Base-by-base conservation (phyloP, 208 protist genomes). In the Leishmania mexicana region DNA sequence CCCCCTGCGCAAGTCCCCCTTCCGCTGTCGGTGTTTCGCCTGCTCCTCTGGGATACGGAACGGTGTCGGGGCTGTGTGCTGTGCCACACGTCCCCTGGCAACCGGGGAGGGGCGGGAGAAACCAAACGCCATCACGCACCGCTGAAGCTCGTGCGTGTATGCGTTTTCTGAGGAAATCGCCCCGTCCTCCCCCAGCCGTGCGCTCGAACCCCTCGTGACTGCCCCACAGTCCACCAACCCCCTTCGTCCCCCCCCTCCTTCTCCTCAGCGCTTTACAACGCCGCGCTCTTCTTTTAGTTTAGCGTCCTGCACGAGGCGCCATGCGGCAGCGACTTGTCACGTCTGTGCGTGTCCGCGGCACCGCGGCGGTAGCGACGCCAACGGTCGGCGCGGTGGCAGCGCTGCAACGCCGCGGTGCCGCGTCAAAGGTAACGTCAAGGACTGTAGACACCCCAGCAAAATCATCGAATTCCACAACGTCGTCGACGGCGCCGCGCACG, bases 271-370 rank as follows among this genome's bases (percentile, higher is more conserved):
- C 8, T n/a, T 62, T 62, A 13, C 60, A 38, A 10, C 11, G 6
- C 8, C n/a, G 11, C n/a, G 11, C n/a, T 78, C 72, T 76, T 88
- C 77, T 35, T 6, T 35, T 28, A 4, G 4, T 38, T 21, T 35
- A n/a, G 38, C n/a, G 21, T 28, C 28, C 24, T 17, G 28, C 1
- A 11, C 10, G 24, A 68, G 71, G 58, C 49, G 67, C 76, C 78
- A 87, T 79, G 72, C 64, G 13, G 64, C 42, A 42, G 49, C 68
- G 68, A 35, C 38, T 53, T 19, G 17, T 73, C 38, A 28, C 24
- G 11, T n/a, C 1, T 35, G 45, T 19, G 8, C 5, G 38, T n/a
- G 15, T 15, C 42, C 24, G 40, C 65, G 47, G 8, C 21, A 24
- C 38, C 65, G 65, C 40, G 17, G 65, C 65, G 65, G 17, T 47